Evolutionary conservation across 2,329 filamentous ascomycete genomes (phyloP).

Genomic region (Mollisia scopiformis): DNA sequence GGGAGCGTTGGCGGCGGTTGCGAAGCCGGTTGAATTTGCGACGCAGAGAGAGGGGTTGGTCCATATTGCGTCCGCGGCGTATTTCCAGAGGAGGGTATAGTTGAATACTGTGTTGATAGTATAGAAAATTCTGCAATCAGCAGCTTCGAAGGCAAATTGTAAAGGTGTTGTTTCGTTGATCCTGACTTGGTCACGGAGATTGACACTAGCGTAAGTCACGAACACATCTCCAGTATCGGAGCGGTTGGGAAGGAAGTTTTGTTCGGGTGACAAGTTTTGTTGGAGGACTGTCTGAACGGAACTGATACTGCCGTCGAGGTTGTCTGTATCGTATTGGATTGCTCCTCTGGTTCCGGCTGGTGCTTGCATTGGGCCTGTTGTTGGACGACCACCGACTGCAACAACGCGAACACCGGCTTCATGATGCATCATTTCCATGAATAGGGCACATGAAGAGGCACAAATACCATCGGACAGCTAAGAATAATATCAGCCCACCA

Average conservation of each 20-base stretch:
- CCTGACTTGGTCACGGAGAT: constrained; percentile 43
- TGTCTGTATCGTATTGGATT: constrained; percentile 36
- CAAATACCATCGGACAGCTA: constrained; percentile 59
- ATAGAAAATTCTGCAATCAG: constrained; percentile 63
- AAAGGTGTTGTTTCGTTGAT: constrained; percentile 43
- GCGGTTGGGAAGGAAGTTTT: constrained; percentile 31
- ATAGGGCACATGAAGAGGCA: constrained; percentile 60
- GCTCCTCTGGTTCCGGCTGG: constrained; percentile 54
- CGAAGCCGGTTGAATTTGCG: constrained; percentile 21
- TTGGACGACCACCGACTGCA: constrained; percentile 53
- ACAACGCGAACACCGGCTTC: constrained; percentile 56
- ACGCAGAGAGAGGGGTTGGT: constrained; percentile 40
- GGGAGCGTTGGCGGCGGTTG: neutral
- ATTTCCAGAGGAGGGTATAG: constrained; percentile 52
- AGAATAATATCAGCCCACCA: neutral
- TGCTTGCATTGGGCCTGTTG: constrained; percentile 53
- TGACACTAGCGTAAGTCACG: constrained; percentile 41
- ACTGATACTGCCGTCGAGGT: constrained; percentile 25
- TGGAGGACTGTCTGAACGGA: constrained; percentile 29
- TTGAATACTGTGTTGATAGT: constrained; percentile 55
- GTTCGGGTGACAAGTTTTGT: constrained; percentile 9
- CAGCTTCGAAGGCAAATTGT: constrained; percentile 64
- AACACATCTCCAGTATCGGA: constrained; percentile 16
- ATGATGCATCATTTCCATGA: constrained; percentile 56
- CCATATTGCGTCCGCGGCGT: constrained; percentile 43